phyloP scores from a whole-genome alignment of 2,329 filamentous ascomycete genomes.

The Trichophyton equinum region DNA sequence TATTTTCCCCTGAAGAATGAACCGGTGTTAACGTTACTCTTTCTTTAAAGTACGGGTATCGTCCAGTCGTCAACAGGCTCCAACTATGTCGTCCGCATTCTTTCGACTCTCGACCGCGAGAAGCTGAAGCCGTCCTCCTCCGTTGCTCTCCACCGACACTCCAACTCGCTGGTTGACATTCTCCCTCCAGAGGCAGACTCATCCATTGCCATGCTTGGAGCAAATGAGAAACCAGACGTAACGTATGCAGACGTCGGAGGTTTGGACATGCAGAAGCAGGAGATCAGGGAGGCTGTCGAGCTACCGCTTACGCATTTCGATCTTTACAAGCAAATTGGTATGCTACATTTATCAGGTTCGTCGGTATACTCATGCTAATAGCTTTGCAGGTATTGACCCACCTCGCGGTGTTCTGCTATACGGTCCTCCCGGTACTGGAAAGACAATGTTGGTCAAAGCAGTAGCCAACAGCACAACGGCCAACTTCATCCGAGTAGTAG shows the following conservation, averaged over 20 bases:
- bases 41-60: conserved; percentile 68
- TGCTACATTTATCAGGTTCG: background rate
- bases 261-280: conserved; percentile 98
- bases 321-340: conserved; percentile 94
- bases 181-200: conserved; percentile 97
- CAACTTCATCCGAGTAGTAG: conserved; percentile 95
- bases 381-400: conserved; percentile 62
- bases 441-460: conserved; percentile 96
- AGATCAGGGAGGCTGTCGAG: conserved; percentile 95
- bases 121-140: conserved; percentile 96
- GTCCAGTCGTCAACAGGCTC: conserved; percentile 97
- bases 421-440: conserved; percentile 87
- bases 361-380: background rate
- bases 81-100: conserved; percentile 96
- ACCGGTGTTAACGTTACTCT: background rate
- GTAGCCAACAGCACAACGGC: conserved; percentile 97
- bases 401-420: conserved; percentile 93
- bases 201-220: conserved; percentile 94
- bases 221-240: conserved; percentile 95
- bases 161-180: conserved; percentile 95
- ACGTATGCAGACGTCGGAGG: conserved; percentile 97
- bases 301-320: conserved; percentile 94
- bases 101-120: conserved; percentile 96
- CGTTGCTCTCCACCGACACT: conserved; percentile 93
- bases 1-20: conserved; percentile 10